Percentiles rank a stretch among this genome's conserved stretches.
phyloP scores from a whole-genome alignment of 441 rosid species.

The Dalechampia spathulata region DNA sequence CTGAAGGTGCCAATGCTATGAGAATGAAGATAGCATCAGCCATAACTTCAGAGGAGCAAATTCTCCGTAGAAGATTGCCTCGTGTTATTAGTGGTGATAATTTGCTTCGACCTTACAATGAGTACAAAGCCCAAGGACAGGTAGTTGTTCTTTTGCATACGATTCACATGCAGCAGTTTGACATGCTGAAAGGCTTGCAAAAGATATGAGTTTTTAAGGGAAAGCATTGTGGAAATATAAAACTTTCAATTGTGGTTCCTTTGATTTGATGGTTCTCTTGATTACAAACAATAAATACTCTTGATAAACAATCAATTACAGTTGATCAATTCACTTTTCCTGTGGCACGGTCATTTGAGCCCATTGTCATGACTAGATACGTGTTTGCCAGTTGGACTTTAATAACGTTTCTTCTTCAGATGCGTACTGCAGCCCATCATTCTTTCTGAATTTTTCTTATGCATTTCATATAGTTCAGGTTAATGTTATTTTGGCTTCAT shows the following conservation, averaged over 20 bases:
- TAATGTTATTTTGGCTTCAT: neutral
- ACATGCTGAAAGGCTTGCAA: neutral
- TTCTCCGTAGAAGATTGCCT: slow-evolving; percentile 87
- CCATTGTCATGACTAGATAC: no score
- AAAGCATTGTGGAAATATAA: no score
- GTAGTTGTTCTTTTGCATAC: slow-evolving; percentile 25
- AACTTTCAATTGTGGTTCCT: neutral
- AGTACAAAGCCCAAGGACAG: slow-evolving; percentile 91
- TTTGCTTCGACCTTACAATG: slow-evolving; percentile 84
- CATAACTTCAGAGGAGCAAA: slow-evolving; percentile 96
- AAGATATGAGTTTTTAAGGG: no score
- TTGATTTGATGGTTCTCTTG: neutral
- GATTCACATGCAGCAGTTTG: neutral
- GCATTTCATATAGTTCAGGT: neutral
- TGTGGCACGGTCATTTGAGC: no score
- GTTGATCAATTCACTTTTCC: no score
- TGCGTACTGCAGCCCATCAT: neutral
- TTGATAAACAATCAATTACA: no score
- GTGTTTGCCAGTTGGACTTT: no score
- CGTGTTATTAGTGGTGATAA: slow-evolving; percentile 89
- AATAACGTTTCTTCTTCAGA: no score
- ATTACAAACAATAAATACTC: no score
- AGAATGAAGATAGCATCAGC: slow-evolving; percentile 96
- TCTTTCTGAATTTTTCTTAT: neutral
- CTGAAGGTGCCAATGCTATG: slow-evolving; percentile 99